Conservation (phyloP, 1,284 basidiomycete genomes). For the Singerocomus inundabilis region DNA sequence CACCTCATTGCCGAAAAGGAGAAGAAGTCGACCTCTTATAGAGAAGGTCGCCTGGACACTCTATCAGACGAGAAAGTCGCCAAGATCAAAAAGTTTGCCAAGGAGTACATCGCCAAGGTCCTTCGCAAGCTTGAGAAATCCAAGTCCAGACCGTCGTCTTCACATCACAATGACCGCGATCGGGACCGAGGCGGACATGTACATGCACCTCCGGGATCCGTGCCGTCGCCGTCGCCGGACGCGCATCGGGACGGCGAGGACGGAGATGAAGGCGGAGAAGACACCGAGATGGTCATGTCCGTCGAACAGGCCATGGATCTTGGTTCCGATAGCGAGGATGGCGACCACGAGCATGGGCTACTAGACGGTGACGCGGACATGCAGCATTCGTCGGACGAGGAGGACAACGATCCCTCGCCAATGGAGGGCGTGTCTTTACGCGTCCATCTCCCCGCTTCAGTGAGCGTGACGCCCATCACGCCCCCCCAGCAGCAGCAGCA, state of each 20-base stretch:
- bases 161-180: constrained; percentile 8
- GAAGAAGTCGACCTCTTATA: constrained; percentile 83
- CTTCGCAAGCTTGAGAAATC: constrained; percentile 63
- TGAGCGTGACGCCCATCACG: constrained; percentile 33
- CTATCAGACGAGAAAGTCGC: constrained; percentile 83
- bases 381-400: constrained; percentile 31
- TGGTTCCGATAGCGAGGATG: constrained; percentile 40
- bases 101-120: constrained; percentile 80
- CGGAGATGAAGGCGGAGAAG: constrained; percentile 18
- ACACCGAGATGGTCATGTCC: constrained; percentile 39
- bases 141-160: constrained; percentile 22
- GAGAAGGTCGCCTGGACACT: constrained; percentile 64
- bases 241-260: constrained; percentile 13
- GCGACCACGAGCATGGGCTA: constrained; percentile 25
- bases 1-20: constrained; percentile 87
- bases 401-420: constrained; percentile 30
- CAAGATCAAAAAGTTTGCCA: constrained; percentile 94
- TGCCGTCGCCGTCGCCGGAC: constrained; percentile 31
- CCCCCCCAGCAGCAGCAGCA: constrained; percentile 25
- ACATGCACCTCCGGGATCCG: constrained; percentile 20
- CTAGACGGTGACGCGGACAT: constrained; percentile 30
- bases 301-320: constrained; percentile 56
- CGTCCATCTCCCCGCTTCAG: constrained; percentile 26
- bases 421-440: constrained; percentile 33
- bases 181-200: constrained; percentile 11